These are phyloP conservation scores for Pneumocystis carinii DNA, from an alignment of 1,139 yeast species.

Conservation along the genomic window DNA sequence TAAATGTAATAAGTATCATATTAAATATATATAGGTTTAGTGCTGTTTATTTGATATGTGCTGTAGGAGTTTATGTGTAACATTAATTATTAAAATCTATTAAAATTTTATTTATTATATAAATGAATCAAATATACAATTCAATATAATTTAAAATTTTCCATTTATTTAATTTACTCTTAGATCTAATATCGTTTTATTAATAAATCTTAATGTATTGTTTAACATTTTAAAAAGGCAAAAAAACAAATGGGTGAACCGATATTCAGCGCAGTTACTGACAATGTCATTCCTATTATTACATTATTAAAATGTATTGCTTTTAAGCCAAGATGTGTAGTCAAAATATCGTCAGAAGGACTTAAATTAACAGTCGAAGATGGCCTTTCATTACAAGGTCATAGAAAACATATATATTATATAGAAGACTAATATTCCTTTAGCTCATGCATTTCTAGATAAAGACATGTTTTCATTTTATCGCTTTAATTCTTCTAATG, in stretches of 20 bases:
- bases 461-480: constrained; percentile 4
- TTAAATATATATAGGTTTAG: constrained; percentile 13
- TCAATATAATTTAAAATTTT: background rate
- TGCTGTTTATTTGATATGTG: constrained; percentile 15
- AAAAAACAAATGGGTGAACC: background rate
- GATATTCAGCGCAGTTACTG: background rate
- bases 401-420: background rate
- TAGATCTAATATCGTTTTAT: background rate
- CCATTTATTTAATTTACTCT: background rate
- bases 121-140: background rate
- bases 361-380: constrained; percentile 15
- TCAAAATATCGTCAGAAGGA: constrained; percentile 13
- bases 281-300: background rate
- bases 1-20: background rate
- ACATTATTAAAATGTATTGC: background rate
- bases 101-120: background rate
- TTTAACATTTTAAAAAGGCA: background rate
- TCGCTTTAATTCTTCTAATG: constrained; percentile 1
- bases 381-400: constrained; percentile 13
- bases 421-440: background rate
- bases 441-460: background rate
- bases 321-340: constrained; percentile 1
- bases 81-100: background rate
- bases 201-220: background rate
- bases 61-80: constrained; percentile 16